Evolutionary conservation across 106 monocot species (phyloP).

Genomic region (Vanilla planifolia): DNA sequence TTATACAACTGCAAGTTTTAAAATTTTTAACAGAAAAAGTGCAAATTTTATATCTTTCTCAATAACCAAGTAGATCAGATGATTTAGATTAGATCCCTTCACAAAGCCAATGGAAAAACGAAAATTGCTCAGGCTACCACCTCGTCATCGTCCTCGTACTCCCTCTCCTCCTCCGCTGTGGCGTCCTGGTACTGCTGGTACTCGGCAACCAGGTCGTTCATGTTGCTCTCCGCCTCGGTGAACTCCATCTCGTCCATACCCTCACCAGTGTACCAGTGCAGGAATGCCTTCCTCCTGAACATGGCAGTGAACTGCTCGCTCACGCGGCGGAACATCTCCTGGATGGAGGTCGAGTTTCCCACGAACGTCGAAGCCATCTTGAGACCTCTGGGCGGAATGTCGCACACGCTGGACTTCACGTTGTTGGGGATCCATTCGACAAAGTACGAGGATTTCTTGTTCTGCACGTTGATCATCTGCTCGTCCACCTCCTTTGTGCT

Average conservation of each 20-base stretch:
- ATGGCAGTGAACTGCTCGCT: conserved; percentile 31
- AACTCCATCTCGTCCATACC: conserved; percentile 52
- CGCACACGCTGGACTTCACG: conserved; percentile 35
- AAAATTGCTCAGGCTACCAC: too few relatives aligned
- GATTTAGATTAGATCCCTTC: too few relatives aligned
- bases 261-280: conserved; percentile 45
- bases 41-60: too few relatives aligned
- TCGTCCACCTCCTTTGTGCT: conserved; percentile 42
- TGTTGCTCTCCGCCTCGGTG: conserved; percentile 31
- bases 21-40: too few relatives aligned
- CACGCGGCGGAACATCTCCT: conserved; percentile 30
- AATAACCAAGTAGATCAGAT: too few relatives aligned
- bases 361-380: conserved; percentile 42
- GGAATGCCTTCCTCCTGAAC: conserved; percentile 43
- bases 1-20: too few relatives aligned
- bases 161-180: conserved; percentile 12
- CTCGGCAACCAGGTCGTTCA: conserved; percentile 21
- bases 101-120: too few relatives aligned
- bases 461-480: conserved; percentile 34
- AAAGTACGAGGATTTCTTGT: conserved; percentile 36
- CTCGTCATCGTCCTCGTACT: conserved; percentile 8
- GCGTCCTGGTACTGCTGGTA: conserved; percentile 25
- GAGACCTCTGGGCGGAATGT: conserved; percentile 26
- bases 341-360: conserved; percentile 37
- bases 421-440: conserved; percentile 40